Base-by-base conservation (phyloP, 257 asterid species). In the Marsdenia floribunda region DNA sequence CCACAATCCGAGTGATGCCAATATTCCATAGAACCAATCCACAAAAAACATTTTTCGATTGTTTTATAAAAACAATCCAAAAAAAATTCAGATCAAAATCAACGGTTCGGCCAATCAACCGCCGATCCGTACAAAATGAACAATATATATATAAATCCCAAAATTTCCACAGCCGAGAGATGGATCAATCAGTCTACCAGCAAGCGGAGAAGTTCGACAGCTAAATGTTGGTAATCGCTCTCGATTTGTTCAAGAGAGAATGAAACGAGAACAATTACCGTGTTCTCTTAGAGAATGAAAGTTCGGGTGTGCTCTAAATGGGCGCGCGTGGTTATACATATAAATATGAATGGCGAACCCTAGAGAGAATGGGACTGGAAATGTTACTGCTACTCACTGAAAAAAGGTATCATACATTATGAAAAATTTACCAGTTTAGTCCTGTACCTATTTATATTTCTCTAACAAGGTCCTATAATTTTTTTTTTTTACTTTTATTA, bases 11-110 rank as follows among this genome's bases (percentile, higher is more conserved):
- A 93, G 89, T 69, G 98, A 89, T 19, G 98, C 98, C 35, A 93
- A 88, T 59, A 91, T 81, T 73, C 98, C 98, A 63, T 93, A 93
- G 74, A 93, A 90, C 98, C 98, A 93, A 87, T 93, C 98, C 70
- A 91, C 71, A 85, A 93, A 83, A 72, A 93, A 91, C 98, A 93
- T 93, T 50, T 44, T 80, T 76, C 65, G 49, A 22, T 33, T 26
- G 53, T 52, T 38, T 21, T 6, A n/a, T 50, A 46, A 26, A 21
- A 55, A 29, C 14, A 15, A 53, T 18, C 8, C 66, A 68, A 68
- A 24, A 57, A 40, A 44, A 44, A 44, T 50, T 26, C 24, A 24
- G 16, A 50, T 35, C 1, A 67, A 66, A n/a, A 38, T 15, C 8
- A 6, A 65, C n/a, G 21, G 50, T 4, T 37, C 52, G 59, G 44